Evolutionary conservation across 768 basidiomycete species (phyloP), one percentile per base, ranked within the genome.

Genomic region (Royoungia palumana): DNA sequence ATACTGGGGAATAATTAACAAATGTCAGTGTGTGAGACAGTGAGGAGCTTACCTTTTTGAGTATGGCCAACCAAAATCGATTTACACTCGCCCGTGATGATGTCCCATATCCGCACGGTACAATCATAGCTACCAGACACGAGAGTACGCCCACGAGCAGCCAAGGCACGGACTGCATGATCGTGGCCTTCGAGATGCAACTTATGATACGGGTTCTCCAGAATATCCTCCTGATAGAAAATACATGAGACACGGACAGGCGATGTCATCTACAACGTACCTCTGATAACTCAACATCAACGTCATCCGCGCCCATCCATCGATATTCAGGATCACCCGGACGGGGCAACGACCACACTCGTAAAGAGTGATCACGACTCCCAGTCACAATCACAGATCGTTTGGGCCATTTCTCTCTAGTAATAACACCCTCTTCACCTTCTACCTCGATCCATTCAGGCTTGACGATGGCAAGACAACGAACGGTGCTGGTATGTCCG

Each of bases 71-170:
- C 78, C 43, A 95, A 72, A 27, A 88, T 78, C 78, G 85, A 87
- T 63, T 83, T 85, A 66, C 87, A 90, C 21, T 74, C 74, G 14
- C 93, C 93, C 22, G 80, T 87, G 57, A 90, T 77, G 50, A 91
- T 87, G 59, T 97, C 93, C 95, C 95, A 97, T 37, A 98, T 85
- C 30, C 95, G 85, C 38, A 97, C 92, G 7, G 86, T 92, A 60
- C 86, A 89, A 63, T 99, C 95, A 65, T 97, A 98, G 63, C 93
- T 95, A 30, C 95, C 95, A 21, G 93, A 94, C 16, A 97, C 91
- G 36, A 96, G 77, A 1, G 88, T 90, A 35, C 90, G 77, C 9
- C 94, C 94, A 54, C 93, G 77, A 16, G 92, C 90, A 19, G 93
- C 92, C n/a, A 96, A 74, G 6, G 94, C 92, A 47, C 94, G 81